Base-by-base conservation (phyloP, 2,329 filamentous ascomycete species). In the Aspergillus jensenii region DNA sequence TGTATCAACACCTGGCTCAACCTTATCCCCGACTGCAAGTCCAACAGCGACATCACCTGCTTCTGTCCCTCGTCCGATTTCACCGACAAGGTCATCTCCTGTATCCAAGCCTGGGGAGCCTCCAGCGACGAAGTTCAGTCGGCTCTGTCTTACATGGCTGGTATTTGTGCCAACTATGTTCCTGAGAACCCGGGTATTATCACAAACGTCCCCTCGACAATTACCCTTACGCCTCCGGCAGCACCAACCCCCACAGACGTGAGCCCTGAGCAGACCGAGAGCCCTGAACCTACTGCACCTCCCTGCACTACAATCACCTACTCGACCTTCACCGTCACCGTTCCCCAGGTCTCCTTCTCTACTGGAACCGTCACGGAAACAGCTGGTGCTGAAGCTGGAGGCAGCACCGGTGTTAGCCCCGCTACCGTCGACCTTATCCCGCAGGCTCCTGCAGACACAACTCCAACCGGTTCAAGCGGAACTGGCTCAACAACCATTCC, bases 1-100 rank as follows among this genome's bases (percentile, higher is more conserved):
- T 98, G 93, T 82, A 80, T 98, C 78, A 95, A 93, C 84, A 96
- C 92, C 69, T 97, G 91, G 90, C 78, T 96, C 69, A 84, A 85
- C 73, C 78, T 82, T 60, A 64, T 74, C 11, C 84, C 89, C 51
- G 80, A 84, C 71, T 98, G 93, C 85, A 82, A 83, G 68, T 87
- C 90, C 79, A 96, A 96, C 87, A 88, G 89, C 44, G 91, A 96
- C 71, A 78, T 82, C 59, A 77, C 79, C 65, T 98, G 93, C 86
- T 96, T 90, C 88, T 98, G 93, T 86, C 89, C 90, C 66, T 84
- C 89, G 71, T 75, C 82, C 60, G 79, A 85, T 55, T 93, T 95
- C 78, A 90, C 92, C 71, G 81, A 86, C 74, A 88, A 87, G 71
- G 86, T 97, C 73, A 93, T 90, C 75, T 79, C 84, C 61, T 98